Evolutionary conservation across 805 yeast genomes (phyloP).

Genomic region (Crinitomyces ghanaensis): DNA sequence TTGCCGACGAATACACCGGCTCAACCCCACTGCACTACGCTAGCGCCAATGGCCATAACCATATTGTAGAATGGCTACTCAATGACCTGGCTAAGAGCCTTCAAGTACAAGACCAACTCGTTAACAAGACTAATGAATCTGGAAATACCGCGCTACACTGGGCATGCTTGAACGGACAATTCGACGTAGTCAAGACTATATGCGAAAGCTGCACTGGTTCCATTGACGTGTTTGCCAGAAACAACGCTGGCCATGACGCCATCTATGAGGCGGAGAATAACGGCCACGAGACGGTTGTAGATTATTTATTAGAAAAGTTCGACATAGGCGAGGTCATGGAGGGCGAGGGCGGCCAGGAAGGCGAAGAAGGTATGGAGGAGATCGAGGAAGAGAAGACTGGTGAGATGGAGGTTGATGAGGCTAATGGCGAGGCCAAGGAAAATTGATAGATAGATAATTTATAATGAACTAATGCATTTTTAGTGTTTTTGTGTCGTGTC

Average conservation of each 20-base stretch:
- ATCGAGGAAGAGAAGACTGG: too few relatives aligned
- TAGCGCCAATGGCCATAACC: conserved; percentile 83
- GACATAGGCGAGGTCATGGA: too few relatives aligned
- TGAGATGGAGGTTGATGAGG: too few relatives aligned
- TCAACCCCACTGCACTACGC: conserved; percentile 91
- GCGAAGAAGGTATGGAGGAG: too few relatives aligned
- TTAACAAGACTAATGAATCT: conserved; percentile 51
- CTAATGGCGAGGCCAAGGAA: too few relatives aligned
- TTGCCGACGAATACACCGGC: conserved; percentile 51
- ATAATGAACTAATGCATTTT: too few relatives aligned
- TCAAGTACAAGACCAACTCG: conserved; percentile 23
- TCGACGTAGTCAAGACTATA: conserved; percentile 54
- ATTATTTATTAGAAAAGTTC: conserved; percentile 59
- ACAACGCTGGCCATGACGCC: conserved; percentile 67
- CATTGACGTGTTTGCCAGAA: conserved; percentile 72
- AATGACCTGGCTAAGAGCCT: conserved; percentile 28
- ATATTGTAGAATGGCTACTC: conserved; percentile 41
- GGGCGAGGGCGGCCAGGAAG: too few relatives aligned
- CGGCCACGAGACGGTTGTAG: conserved; percentile 64
- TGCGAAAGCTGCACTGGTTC: conserved; percentile 62
- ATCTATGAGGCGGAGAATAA: conserved; percentile 83
- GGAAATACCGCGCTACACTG: conserved; percentile 96
- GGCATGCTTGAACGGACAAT: conserved; percentile 86
- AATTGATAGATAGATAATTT: too few relatives aligned
- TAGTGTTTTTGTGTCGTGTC: too few relatives aligned